Evolutionary conservation across 2,329 filamentous ascomycete species (phyloP).

Genomic region (Parascedosporium putredinis): DNA sequence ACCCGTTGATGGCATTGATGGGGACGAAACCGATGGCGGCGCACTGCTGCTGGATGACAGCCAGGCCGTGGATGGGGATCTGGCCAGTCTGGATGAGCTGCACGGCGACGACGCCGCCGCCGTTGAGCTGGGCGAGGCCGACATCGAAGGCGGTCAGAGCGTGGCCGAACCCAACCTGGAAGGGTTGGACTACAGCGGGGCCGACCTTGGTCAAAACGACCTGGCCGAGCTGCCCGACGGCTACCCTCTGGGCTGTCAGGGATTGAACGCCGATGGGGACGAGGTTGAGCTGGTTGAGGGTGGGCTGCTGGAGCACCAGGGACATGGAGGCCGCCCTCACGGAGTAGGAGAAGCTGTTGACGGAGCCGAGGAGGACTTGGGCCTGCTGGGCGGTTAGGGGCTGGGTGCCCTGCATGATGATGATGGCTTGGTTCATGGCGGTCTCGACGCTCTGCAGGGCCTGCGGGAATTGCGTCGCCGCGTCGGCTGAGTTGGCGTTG

Average conservation of each 20-base stretch:
- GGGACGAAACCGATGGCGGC: background rate
- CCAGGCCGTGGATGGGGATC: background rate
- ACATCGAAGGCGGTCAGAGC: constrained; percentile 4
- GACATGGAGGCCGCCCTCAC: constrained; percentile 6
- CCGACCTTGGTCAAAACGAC: background rate
- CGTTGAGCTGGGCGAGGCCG: background rate
- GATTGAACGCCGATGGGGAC: background rate
- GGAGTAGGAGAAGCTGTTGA: constrained; percentile 1
- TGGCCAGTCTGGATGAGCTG: background rate
- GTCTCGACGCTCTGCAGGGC: background rate
- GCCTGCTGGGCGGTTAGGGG: background rate
- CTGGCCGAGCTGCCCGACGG: background rate
- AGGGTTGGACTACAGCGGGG: background rate
- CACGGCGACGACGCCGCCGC: background rate
- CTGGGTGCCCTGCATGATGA: background rate
- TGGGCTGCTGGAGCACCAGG: constrained; percentile 4
- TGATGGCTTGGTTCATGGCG: background rate
- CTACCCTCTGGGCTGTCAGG: background rate
- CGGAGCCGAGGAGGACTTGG: background rate
- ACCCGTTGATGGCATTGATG: background rate
- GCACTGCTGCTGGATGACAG: constrained; percentile 3
- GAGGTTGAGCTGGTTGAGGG: background rate
- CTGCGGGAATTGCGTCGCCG: background rate
- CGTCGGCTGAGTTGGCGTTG: background rate
- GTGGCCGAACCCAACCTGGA: constrained; percentile 2